Evolutionary conservation across 164 flowering plant species (phyloP), one percentile per base, ranked within the genome.

Genomic region (Piper longum): DNA sequence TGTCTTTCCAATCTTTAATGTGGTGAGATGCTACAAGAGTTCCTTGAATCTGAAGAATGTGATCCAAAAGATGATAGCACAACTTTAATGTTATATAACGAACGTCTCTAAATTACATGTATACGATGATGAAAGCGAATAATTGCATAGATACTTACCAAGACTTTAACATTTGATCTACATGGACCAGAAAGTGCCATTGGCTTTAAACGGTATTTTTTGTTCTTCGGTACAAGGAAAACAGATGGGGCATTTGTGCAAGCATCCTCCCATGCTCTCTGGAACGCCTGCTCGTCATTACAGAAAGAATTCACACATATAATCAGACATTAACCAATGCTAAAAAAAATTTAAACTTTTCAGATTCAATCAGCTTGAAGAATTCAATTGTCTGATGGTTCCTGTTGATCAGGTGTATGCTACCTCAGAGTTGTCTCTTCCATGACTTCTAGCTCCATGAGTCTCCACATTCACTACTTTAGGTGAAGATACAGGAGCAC

Each of bases 231-330:
- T 12, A 57, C 60, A 2, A 26, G 1, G 14, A 57, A 26, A 41
- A 57, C 41, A 9, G 42, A 41, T 14, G 60, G 41, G 8, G 62
- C 41, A 3, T 79, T 69, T 13, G 82, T 73, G 64, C 98, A 91
- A 41, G 88, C 95, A 63, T 59, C 70, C 45, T 75, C 45, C 96
- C 96, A 88, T 16, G 96, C 91, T 66, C 79, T 69, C 68, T 44
- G 16, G 71, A 88, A 88, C 66, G 91, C 91, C 41, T 57, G 60
- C 41, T 0, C 12, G 41, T 26, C 36, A 57, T 57, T 1, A 57
- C 60, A 57, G 8, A 12, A 36, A 13, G 8, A 5, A 57, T 36
- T 26, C 26, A 26, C 16, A 13, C 41, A 36, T 9, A 11, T 41
- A 16, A 5, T 41, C 39, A 26, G 36, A 41, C 41, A 36, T 57